Percentiles rank a stretch among this genome's conserved stretches.
These are phyloP conservation scores for Ephemerocybe angulata DNA, from an alignment of 768 basidiomycete species.

Conservation along the genomic window DNA sequence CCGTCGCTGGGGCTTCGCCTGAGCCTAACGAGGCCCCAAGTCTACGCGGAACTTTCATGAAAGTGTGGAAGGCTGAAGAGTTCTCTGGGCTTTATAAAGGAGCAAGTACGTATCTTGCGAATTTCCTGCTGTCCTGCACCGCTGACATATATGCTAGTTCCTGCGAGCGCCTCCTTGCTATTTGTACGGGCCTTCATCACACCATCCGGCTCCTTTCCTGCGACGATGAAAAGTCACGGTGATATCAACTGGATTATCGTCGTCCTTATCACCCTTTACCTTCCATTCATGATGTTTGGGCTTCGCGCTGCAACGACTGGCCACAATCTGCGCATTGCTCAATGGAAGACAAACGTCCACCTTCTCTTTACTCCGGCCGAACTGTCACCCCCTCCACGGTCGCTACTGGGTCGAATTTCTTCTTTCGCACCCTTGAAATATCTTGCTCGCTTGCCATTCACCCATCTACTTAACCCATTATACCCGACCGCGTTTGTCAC, in stretches of 20 bases:
- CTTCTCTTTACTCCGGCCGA: not conserved
- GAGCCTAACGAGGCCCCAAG: too few species aligned
- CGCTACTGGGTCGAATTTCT: not conserved
- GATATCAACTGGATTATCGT: not conserved
- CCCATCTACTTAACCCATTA: not conserved
- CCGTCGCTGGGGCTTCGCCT: too few species aligned
- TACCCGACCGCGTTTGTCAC: not conserved
- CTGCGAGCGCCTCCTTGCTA: too few species aligned
- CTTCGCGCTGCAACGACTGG: not conserved
- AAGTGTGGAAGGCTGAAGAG: not conserved
- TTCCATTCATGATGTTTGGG: not conserved
- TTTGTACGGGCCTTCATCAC: not conserved
- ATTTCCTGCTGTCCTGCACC: too few species aligned
- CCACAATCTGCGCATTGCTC: not conserved
- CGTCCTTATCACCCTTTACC: not conserved
- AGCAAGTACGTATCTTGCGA: too few species aligned
- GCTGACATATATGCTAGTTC: too few species aligned
- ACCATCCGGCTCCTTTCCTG: not conserved
- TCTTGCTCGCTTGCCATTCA: not conserved
- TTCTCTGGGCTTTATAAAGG: not conserved
- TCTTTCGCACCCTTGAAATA: not conserved
- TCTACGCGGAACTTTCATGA: not conserved
- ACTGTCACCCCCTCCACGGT: not conserved
- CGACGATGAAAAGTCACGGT: too few species aligned
- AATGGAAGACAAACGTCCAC: not conserved